Evolutionary conservation across 495 filamentous ascomycete species (phyloP), one percentile per base, ranked within the genome.

Genomic region (Aspergillus homomorphus): DNA sequence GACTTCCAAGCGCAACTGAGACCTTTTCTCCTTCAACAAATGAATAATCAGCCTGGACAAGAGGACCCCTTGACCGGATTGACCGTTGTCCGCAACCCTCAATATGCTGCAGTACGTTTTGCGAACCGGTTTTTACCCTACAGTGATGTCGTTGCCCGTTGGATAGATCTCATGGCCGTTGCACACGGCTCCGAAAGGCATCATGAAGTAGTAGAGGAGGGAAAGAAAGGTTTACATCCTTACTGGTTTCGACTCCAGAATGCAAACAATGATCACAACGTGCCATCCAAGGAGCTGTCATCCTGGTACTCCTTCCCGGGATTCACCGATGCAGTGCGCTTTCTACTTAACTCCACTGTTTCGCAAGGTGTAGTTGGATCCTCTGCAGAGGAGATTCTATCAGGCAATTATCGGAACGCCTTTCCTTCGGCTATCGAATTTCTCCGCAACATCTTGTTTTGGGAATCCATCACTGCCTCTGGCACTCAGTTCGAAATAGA

Each of bases 111-210:
- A n/a, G 83, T 94, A 4, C 87, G 91, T 22, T 97, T 92, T 77
- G 89, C 91, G 3, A 97, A 97, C 63, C 80, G 88, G n/a, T 96
- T 91, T 64, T 77, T 98, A 12, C 85, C 87, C 2, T 97, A 88
- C 60, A 78, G 73, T 38, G 90, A 95, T 65, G 79, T 91, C 14
- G 77, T 84, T 20, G 94, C 87, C 42, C 84, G 93, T 45, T 98
- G 91, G 91, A 88, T 95, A 49, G 82, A 96, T 72, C 77, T 97
- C 28, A 79, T 96, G 59, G 91, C 91, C 43, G 71, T 95, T 44
- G 83, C 87, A 38, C 79, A 79, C 19, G 80, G 81, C 1, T 66
- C 71, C 10, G 73, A 77, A 4, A 86, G 90, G 64, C 81, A 88
- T 49, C 87, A 87, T 43, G 93, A 97, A 65, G 84, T 96, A 0